Conservation (phyloP, 2,329 filamentous ascomycete genomes). For the Neoarthrinium moseri region DNA sequence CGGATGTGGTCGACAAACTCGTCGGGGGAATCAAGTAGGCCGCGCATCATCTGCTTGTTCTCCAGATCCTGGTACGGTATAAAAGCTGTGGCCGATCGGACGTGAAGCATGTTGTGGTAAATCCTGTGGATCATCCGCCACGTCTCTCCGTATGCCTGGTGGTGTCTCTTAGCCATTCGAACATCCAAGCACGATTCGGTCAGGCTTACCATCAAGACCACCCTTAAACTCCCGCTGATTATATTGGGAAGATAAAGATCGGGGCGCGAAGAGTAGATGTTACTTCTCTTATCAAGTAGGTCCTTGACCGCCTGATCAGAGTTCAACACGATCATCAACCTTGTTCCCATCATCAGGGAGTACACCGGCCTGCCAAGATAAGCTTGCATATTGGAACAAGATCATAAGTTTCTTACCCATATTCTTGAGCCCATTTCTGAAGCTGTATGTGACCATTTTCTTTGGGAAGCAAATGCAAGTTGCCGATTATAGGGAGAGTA, state of each 20-base stretch:
- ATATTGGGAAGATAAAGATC: constrained; percentile 40
- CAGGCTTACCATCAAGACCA: constrained; percentile 16
- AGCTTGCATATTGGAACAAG: not conserved
- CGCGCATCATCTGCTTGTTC: constrained; percentile 51
- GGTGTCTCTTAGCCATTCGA: not conserved
- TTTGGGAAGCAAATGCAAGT: constrained; percentile 44
- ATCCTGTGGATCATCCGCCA: constrained; percentile 35
- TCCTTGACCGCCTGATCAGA: constrained; percentile 46
- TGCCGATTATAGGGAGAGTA: constrained; percentile 45
- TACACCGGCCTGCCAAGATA: constrained; percentile 39
- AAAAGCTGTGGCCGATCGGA: constrained; percentile 44
- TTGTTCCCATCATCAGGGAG: constrained; percentile 48
- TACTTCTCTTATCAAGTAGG: constrained; percentile 47
- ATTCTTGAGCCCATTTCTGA: constrained; percentile 46
- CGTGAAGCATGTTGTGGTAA: constrained; percentile 45
- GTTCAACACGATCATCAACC: constrained; percentile 45
- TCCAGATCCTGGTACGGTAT: constrained; percentile 56
- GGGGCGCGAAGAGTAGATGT: constrained; percentile 47
- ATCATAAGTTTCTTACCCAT: constrained; percentile 18
- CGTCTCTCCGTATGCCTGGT: constrained; percentile 24
- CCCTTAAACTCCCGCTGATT: constrained; percentile 14
- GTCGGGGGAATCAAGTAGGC: constrained; percentile 43
- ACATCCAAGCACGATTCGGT: not conserved
- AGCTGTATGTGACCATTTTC: constrained; percentile 39
- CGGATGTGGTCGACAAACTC: constrained; percentile 41